Percentiles rank a stretch among this genome's conserved stretches.
Evolutionary conservation across 352 stramenopile genomes (phyloP).

Genomic region (Phytophthora foliorum): DNA sequence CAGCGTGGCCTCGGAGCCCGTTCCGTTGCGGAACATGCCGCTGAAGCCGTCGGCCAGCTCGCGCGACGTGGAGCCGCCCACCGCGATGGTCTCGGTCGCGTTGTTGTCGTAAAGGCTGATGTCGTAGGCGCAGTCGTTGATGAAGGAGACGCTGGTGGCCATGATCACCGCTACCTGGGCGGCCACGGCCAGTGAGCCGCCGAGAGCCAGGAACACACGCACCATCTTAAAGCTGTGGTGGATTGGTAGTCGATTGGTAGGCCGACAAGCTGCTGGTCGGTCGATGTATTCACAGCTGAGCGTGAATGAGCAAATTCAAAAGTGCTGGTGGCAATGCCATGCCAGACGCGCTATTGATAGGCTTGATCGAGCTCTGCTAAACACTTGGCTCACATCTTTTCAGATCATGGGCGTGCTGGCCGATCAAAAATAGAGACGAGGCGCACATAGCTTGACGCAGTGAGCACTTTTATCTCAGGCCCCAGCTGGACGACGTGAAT

Average conservation of each 20-base stretch:
- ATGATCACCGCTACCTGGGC: slow-evolving; percentile 37
- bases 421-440: slow-evolving; percentile 25
- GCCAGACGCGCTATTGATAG: slow-evolving; percentile 33
- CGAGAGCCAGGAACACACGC: slow-evolving; percentile 39
- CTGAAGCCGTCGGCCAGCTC: slow-evolving; percentile 48
- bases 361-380: slow-evolving; percentile 5
- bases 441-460: not conserved
- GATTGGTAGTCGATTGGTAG: not conserved
- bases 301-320: slow-evolving; percentile 31
- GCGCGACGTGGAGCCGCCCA: slow-evolving; percentile 41
- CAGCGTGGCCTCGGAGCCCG: slow-evolving; percentile 51
- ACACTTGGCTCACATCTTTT: slow-evolving; percentile 25
- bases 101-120: slow-evolving; percentile 67
- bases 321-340: slow-evolving; percentile 18
- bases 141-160: slow-evolving; percentile 42
- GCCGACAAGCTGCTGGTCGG: slow-evolving; percentile 20
- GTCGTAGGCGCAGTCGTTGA: slow-evolving; percentile 57
- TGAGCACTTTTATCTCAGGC: slow-evolving; percentile 26
- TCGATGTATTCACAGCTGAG: slow-evolving; percentile 33
- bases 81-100: slow-evolving; percentile 34
- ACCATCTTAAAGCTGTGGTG: slow-evolving; percentile 26
- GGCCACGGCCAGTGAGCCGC: slow-evolving; percentile 35
- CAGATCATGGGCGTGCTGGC: slow-evolving; percentile 24
- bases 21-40: slow-evolving; percentile 75
- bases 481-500: slow-evolving; percentile 16